Evolutionary conservation across 148 eudicot genomes (phyloP).

Genomic region (Amaranthus palmeri): DNA sequence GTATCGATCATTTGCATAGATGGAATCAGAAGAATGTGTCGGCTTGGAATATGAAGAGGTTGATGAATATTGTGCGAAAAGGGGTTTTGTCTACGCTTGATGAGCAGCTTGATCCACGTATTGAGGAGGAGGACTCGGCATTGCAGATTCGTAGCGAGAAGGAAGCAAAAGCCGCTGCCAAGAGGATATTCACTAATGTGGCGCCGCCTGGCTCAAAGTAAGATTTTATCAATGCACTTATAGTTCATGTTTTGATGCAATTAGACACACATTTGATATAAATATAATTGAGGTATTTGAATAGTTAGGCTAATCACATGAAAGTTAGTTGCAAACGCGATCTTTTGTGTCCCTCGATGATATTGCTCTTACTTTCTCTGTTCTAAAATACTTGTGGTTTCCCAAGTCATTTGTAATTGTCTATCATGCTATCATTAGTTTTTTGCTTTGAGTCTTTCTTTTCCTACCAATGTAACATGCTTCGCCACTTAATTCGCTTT

Average conservation of each 20-base stretch:
- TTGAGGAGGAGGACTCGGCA: slow-evolving; percentile 50
- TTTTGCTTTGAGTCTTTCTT: too few species aligned
- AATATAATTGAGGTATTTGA: too few species aligned
- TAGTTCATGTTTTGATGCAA: background rate
- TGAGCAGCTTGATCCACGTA: slow-evolving; percentile 49
- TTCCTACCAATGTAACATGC: too few species aligned
- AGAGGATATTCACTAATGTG: slow-evolving; percentile 55
- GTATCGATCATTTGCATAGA: slow-evolving; percentile 75
- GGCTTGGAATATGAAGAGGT: slow-evolving; percentile 96
- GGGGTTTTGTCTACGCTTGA: slow-evolving; percentile 67
- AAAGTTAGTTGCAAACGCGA: too few species aligned
- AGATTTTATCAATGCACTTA: background rate
- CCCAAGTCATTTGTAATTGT: too few species aligned
- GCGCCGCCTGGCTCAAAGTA: slow-evolving; percentile 64
- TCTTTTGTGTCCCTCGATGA: too few species aligned
- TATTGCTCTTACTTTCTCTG: too few species aligned
- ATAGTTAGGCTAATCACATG: too few species aligned
- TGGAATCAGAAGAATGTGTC: slow-evolving; percentile 80
- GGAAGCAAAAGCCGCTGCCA: slow-evolving; percentile 69
- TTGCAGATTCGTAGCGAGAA: slow-evolving; percentile 58
- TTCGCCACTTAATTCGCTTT: too few species aligned
- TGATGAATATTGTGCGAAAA: slow-evolving; percentile 60
- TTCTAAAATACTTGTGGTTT: too few species aligned
- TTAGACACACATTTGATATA: too few species aligned
- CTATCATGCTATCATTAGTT: too few species aligned